Evolutionary conservation across 2,329 filamentous ascomycete genomes (phyloP).

Genomic region (Aspergillus japonicus): DNA sequence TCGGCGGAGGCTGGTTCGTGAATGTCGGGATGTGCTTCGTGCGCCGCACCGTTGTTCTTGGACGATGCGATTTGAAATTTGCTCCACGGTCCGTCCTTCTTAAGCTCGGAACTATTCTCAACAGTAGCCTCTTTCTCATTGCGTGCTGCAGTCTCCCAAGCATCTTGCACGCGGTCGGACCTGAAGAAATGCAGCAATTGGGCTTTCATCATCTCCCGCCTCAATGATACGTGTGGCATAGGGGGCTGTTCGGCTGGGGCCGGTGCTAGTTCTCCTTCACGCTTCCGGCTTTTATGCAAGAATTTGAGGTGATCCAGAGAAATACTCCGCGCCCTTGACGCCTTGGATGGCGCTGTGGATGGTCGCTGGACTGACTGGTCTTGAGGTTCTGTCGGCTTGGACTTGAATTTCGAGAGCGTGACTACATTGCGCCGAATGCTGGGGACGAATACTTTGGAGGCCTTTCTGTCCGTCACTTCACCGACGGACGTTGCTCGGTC

Average conservation of each 20-base stretch:
- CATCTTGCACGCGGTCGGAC: slow-evolving; percentile 34
- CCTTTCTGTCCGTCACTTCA: slow-evolving; percentile 17
- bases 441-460: slow-evolving; percentile 13
- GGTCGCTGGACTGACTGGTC: slow-evolving; percentile 20
- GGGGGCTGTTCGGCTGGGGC: slow-evolving; percentile 11
- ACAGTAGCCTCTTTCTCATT: slow-evolving; percentile 19
- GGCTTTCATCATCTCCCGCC: slow-evolving; percentile 30
- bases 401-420: slow-evolving; percentile 22
- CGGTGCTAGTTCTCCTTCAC: slow-evolving; percentile 14
- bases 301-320: slow-evolving; percentile 30
- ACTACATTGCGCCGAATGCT: slow-evolving; percentile 16
- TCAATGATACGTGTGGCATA: slow-evolving; percentile 10
- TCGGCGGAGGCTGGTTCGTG: slow-evolving; percentile 18
- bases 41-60: slow-evolving; percentile 5
- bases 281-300: slow-evolving; percentile 19
- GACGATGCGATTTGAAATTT: slow-evolving; percentile 32
- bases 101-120: slow-evolving; percentile 15
- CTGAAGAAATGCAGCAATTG: slow-evolving; percentile 36
- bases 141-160: slow-evolving; percentile 29
- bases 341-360: slow-evolving; percentile 27
- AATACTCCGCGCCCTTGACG: slow-evolving; percentile 24
- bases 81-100: slow-evolving; percentile 30
- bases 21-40: slow-evolving; percentile 8
- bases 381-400: slow-evolving; percentile 19
- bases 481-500: slow-evolving; percentile 26